Evolutionary conservation across 345 rosid genomes (phyloP).

Genomic region (Eucalyptus curtisii): DNA sequence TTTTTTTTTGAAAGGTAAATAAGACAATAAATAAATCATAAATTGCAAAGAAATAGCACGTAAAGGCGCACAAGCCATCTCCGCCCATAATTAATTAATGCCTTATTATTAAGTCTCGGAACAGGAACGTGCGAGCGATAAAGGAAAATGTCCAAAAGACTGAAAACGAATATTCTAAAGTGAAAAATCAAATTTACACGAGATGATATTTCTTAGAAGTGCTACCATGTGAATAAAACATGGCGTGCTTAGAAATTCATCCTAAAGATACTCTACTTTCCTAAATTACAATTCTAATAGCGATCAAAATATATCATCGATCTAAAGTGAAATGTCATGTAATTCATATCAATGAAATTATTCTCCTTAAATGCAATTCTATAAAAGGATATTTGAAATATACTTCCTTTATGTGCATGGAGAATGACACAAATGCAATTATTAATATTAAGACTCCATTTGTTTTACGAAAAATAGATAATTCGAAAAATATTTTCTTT

Average conservation of each 20-base stretch:
- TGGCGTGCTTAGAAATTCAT: not conserved
- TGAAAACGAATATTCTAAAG: not conserved
- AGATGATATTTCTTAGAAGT: not conserved
- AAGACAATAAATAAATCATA: not conserved
- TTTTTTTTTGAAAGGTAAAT: no score
- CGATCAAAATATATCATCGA: not conserved
- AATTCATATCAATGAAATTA: not conserved
- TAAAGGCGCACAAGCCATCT: not conserved
- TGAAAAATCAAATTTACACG: not conserved
- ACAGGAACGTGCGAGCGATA: not conserved
- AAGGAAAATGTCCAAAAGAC: not conserved
- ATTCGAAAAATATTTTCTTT: no score
- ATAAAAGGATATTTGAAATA: not conserved
- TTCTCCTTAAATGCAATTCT: not conserved
- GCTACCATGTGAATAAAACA: not conserved
- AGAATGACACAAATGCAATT: not conserved
- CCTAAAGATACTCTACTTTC: not conserved
- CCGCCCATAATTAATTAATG: no score
- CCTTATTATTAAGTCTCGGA: not conserved
- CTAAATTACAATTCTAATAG: not conserved
- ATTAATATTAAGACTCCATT: no score
- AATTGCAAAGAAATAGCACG: not conserved
- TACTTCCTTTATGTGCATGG: not conserved
- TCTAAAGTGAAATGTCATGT: not conserved
- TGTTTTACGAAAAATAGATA: accelerated